A percentile compares a stretch with the other conserved stretches of the same genome.
phyloP scores from a whole-genome alignment of 2,329 filamentous ascomycete genomes.

The Hypoxylon rubiginosum region DNA sequence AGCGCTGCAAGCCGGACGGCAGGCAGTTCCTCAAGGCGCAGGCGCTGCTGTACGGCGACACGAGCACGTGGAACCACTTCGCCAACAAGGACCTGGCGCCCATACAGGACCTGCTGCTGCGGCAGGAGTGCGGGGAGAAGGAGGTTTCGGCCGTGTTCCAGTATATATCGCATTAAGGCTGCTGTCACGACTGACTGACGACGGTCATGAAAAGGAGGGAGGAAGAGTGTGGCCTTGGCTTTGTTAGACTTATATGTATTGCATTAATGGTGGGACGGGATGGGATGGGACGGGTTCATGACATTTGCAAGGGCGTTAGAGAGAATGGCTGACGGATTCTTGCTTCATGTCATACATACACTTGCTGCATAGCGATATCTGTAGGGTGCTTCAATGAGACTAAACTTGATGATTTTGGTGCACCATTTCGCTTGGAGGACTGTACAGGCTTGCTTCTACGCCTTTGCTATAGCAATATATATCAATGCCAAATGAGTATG shows the following conservation, averaged over 20 bases:
- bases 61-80: slow-evolving; percentile 99
- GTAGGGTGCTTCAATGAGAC: slow-evolving; percentile 2
- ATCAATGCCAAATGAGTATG: neutral
- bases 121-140: slow-evolving; percentile 83
- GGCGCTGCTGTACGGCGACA: slow-evolving; percentile 97
- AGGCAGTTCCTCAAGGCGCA: slow-evolving; percentile 90
- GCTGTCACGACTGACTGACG: too few relatives aligned
- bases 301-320: slow-evolving; percentile 5
- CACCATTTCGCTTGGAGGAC: neutral
- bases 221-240: slow-evolving; percentile 8
- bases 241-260: slow-evolving; percentile 4
- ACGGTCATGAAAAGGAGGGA: neutral
- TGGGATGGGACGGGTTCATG: neutral
- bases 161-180: slow-evolving; percentile 96
- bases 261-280: slow-evolving; percentile 1
- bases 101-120: slow-evolving; percentile 91
- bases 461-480: neutral
- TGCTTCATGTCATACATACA: neutral
- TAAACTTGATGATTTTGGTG: neutral
- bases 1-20: slow-evolving; percentile 89
- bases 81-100: slow-evolving; percentile 81
- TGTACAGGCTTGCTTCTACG: neutral
- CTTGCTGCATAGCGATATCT: slow-evolving; percentile 4
- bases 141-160: slow-evolving; percentile 97
- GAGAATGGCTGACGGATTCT: neutral